Base-by-base conservation (phyloP, 495 filamentous ascomycete species). In the Trichoderma gamsii region DNA sequence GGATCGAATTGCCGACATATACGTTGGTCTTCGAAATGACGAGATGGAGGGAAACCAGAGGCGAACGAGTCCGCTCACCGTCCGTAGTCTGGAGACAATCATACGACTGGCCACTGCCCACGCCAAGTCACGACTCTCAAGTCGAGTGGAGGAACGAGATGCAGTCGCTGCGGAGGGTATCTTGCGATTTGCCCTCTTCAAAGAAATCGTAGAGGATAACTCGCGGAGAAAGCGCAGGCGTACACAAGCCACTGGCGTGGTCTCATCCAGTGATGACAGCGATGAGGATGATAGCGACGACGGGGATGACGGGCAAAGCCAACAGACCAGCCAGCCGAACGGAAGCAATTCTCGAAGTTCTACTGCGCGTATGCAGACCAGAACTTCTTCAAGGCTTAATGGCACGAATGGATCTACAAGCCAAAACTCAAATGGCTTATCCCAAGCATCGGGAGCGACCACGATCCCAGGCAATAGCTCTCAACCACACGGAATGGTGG, bases 101-200 rank as follows among this genome's bases (percentile, higher is more conserved):
- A 98, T 99, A 76, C 95, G 95, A 87, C 83, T 99, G 2, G 89
- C 96, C 15, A 97, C 95, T 9, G 95, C 95, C 9, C 95, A 99
- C 73, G 96, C 95, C 65, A 99, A 99, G 79, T 85, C 93, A 12
- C 86, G 95, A 6, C 84, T 99, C 11, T 97, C 92, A 15, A 94
- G 89, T 72, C 83, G 91, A n/a, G 95, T 99, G 1, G 95, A 98
- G 63, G 89, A 96, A 74, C 87, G 88, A 65, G 95, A 99, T 77
- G 93, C 93, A 7, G 81, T 92, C 64, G 87, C 91, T 65, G 95
- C 95, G 13, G 94, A 99, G 75, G 82, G 87, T 21, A 96, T 99
- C 72, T 81, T 99, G 46, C 86, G 95, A 32, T 99, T 97, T 74
- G 95, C 95, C 21, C 87, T 99, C 67, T 99, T 98, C 85, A 99